A percentile compares a stretch with the other conserved stretches of the same genome.
Conservation (phyloP, 345 rosid species). For the Gossypium raimondii region DNA sequence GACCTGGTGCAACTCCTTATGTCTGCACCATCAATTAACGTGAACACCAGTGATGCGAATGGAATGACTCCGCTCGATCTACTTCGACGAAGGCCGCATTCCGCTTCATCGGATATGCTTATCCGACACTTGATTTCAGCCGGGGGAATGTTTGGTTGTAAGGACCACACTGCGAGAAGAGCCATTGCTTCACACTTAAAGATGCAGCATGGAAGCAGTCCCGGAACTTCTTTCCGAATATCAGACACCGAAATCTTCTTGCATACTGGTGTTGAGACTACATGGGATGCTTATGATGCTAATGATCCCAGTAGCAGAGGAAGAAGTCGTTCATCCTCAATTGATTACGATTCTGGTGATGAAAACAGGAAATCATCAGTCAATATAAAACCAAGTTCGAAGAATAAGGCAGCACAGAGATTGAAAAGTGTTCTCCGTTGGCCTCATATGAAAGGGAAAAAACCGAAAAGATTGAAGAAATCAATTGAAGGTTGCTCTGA, state of each 20-base stretch:
- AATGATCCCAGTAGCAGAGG: slow-evolving; percentile 32
- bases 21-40: slow-evolving; percentile 53
- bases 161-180: slow-evolving; percentile 48
- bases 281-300: slow-evolving; percentile 34
- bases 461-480: slow-evolving; percentile 26
- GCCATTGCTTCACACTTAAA: slow-evolving; percentile 67
- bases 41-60: slow-evolving; percentile 55
- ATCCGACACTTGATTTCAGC: slow-evolving; percentile 68
- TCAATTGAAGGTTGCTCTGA: slow-evolving; percentile 28
- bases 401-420: slow-evolving; percentile 49
- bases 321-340: slow-evolving; percentile 36
- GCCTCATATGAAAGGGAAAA: slow-evolving; percentile 49
- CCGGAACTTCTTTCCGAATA: slow-evolving; percentile 73
- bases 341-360: slow-evolving; percentile 39
- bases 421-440: slow-evolving; percentile 60
- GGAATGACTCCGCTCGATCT: slow-evolving; percentile 89
- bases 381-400: slow-evolving; percentile 38
- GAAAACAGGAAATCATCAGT: slow-evolving; percentile 35
- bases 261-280: slow-evolving; percentile 49
- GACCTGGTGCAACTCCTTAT: slow-evolving; percentile 69
- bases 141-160: slow-evolving; percentile 58
- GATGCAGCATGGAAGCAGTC: slow-evolving; percentile 63
- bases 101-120: slow-evolving; percentile 62
- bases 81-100: slow-evolving; percentile 55
- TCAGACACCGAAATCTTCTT: slow-evolving; percentile 71